Percentiles rank a stretch among this genome's conserved stretches.
Evolutionary conservation across 352 stramenopile species (phyloP).

Genomic region (Globisporangium perplexum): DNA sequence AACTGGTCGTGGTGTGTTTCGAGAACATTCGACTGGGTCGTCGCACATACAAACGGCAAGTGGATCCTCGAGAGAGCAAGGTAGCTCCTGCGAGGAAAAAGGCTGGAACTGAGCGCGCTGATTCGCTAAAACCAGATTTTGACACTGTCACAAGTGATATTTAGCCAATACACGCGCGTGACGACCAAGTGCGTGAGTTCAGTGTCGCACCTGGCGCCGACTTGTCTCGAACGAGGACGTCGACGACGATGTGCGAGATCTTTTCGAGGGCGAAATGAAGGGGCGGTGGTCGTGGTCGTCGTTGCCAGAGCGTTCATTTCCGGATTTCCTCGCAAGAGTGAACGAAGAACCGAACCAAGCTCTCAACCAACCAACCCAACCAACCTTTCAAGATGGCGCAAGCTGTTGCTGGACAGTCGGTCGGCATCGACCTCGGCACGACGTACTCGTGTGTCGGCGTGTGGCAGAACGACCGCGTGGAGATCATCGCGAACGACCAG

Average conservation of each 20-base stretch:
- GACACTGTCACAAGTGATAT: too few relatives aligned
- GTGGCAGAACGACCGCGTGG: conserved; percentile 83
- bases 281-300: too few relatives aligned
- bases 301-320: background rate
- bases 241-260: background rate
- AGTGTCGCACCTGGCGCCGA: background rate
- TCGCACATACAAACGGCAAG: background rate
- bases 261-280: background rate
- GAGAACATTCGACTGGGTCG: background rate
- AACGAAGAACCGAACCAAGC: conserved; percentile 11
- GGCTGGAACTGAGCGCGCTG: background rate
- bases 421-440: conserved; percentile 97
- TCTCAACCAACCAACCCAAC: conserved; percentile 4
- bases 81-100: background rate
- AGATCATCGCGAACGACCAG: conserved; percentile 80
- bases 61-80: too few relatives aligned
- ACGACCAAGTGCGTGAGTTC: background rate
- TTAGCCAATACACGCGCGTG: background rate
- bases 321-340: background rate
- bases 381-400: conserved; percentile 21
- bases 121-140: too few relatives aligned
- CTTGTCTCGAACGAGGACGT: background rate
- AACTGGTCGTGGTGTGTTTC: background rate
- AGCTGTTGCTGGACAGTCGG: conserved; percentile 25
- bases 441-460: conserved; percentile 45